Percentiles rank a stretch among this genome's conserved stretches.
phyloP scores from a whole-genome alignment of 2,329 filamentous ascomycete genomes.

The Stemphylium beticola region DNA sequence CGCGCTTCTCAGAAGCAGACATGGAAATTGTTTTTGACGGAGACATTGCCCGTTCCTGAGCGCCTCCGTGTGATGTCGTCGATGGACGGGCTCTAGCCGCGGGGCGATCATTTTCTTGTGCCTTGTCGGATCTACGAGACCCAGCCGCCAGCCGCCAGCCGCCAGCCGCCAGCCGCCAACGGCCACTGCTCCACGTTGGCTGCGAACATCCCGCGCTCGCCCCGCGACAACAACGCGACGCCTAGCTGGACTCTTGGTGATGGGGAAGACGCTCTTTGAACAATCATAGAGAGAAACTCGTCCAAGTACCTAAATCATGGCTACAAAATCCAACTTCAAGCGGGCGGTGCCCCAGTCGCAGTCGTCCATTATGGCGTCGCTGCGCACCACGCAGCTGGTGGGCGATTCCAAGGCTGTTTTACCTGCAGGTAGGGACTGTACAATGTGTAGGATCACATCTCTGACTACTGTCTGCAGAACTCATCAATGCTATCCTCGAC shows the following conservation, averaged over 20 bases:
- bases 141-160: conserved; percentile 15
- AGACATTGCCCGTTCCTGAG: not conserved
- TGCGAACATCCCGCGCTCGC: conserved; percentile 5
- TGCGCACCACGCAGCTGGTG: conserved; percentile 82
- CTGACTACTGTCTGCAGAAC: conserved; percentile 62
- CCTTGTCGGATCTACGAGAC: conserved; percentile 16
- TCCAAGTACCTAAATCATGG: conserved; percentile 24
- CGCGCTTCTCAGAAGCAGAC: not conserved
- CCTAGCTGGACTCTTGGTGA: conserved; percentile 12
- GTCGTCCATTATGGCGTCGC: conserved; percentile 69
- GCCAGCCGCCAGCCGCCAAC: conserved; percentile 4
- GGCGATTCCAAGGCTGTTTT: conserved; percentile 77
- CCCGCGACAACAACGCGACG: conserved; percentile 10
- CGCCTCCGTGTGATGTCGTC: not conserved
- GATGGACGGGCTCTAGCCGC: conserved; percentile 3
- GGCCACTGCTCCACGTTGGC: conserved; percentile 18
- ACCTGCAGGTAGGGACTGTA: conserved; percentile 70
- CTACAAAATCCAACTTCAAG: conserved; percentile 58
- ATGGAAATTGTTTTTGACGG: not conserved
- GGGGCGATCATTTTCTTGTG: conserved; percentile 15
- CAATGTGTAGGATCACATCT: not conserved
- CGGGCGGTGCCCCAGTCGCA: conserved; percentile 46
- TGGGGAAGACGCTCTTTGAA: conserved; percentile 7
- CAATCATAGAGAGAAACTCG: not conserved
- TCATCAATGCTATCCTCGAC: conserved; percentile 85